Conservation (phyloP, 495 filamentous ascomycete species). For the Penicillium goetzii region DNA sequence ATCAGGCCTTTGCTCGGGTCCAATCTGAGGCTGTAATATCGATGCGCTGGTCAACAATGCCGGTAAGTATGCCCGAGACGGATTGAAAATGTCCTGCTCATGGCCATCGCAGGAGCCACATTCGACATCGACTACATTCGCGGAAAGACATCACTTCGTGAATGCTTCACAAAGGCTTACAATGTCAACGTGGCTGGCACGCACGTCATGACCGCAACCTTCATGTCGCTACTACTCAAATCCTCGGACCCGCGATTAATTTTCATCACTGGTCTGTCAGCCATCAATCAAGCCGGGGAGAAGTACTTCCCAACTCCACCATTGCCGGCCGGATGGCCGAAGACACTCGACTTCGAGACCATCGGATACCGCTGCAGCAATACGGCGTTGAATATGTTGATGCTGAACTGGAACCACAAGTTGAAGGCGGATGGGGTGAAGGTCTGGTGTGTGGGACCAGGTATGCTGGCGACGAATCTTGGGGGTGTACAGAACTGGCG, state of each 20-base stretch:
- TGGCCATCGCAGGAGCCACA: slow-evolving; percentile 33
- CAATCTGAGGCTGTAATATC: slow-evolving; percentile 38
- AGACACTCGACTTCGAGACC: slow-evolving; percentile 38
- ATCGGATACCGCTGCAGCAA: slow-evolving; percentile 41
- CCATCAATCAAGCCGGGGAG: slow-evolving; percentile 27
- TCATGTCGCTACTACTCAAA: slow-evolving; percentile 54
- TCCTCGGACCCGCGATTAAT: slow-evolving; percentile 52
- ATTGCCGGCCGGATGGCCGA: slow-evolving; percentile 49
- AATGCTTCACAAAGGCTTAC: slow-evolving; percentile 47
- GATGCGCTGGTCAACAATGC: slow-evolving; percentile 53
- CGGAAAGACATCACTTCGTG: slow-evolving; percentile 44
- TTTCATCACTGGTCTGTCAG: slow-evolving; percentile 46
- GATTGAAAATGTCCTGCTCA: slow-evolving; percentile 6
- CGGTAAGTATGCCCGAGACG: slow-evolving; percentile 9
- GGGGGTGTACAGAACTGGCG: slow-evolving; percentile 29
- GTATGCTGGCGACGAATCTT: slow-evolving; percentile 39
- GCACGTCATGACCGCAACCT: slow-evolving; percentile 45
- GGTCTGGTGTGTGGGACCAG: slow-evolving; percentile 39
- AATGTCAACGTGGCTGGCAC: slow-evolving; percentile 56
- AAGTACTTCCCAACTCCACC: slow-evolving; percentile 24
- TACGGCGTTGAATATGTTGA: slow-evolving; percentile 42
- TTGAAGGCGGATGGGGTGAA: slow-evolving; percentile 45
- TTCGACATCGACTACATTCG: slow-evolving; percentile 34
- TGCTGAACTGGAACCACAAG: slow-evolving; percentile 38
- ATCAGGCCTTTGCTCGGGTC: slow-evolving; percentile 32